phyloP scores from a whole-genome alignment of 2,329 filamentous ascomycete genomes.

The Pseudogymnoascus pannorum region DNA sequence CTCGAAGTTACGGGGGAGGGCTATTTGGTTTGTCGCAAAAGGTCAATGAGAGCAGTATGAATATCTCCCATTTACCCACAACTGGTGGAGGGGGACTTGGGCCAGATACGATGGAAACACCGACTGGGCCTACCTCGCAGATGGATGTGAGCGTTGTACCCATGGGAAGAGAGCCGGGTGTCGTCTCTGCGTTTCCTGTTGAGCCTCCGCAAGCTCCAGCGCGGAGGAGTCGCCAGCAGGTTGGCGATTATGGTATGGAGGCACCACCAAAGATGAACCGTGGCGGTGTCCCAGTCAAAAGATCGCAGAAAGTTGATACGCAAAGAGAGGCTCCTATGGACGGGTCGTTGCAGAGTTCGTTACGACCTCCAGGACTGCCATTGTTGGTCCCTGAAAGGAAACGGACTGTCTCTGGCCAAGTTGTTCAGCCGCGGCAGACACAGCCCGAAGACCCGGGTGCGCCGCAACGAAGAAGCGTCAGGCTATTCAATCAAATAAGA shows the following conservation, averaged over 20 bases:
- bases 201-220: conserved; percentile 43
- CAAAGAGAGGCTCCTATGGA: not conserved
- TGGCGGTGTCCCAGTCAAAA: conserved; percentile 23
- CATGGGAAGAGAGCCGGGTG: conserved; percentile 23
- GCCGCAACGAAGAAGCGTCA: conserved; percentile 62
- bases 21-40: conserved; percentile 29
- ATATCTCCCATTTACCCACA: conserved; percentile 28
- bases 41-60: conserved; percentile 30
- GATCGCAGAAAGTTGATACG: conserved; percentile 15
- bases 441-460: conserved; percentile 55
- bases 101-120: conserved; percentile 58
- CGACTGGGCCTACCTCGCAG: conserved; percentile 41
- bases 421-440: conserved; percentile 42
- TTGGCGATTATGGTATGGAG: conserved; percentile 29
- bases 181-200: conserved; percentile 24
- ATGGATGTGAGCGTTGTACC: conserved; percentile 29
- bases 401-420: conserved; percentile 84
- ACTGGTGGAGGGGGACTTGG: conserved; percentile 27
- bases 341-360: not conserved
- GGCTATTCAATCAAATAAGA: conserved; percentile 64
- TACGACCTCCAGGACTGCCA: conserved; percentile 15
- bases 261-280: conserved; percentile 29
- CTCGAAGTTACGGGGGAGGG: conserved; percentile 23
- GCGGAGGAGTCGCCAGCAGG: conserved; percentile 29
- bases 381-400: conserved; percentile 59